Base-by-base conservation (phyloP, 495 filamentous ascomycete genomes). In the Penicillium desertorum region DNA sequence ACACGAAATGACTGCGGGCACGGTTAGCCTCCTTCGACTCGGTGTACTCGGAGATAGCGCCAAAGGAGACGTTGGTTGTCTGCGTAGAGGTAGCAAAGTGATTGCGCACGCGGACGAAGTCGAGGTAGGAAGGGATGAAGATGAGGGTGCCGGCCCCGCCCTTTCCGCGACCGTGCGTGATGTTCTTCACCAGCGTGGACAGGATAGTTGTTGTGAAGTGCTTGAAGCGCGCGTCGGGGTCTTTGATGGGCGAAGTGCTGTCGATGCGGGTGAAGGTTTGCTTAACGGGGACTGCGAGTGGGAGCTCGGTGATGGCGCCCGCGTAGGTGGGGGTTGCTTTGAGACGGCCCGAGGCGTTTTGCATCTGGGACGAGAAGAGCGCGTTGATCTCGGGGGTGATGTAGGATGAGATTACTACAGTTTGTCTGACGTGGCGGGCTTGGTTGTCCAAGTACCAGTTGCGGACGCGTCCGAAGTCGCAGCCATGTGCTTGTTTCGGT, bases 181-280 rank as follows among this genome's bases (percentile, higher is more conserved):
- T 74, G 53, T 83, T 79, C 19, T 87, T 86, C 19, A 81, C 77
- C 27, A 98, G 78, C 7, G 81, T 72, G 7, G 94, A 93, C 10
- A 97, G 68, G 50, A 96, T 73, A 23, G 89, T 83, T 20, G 86
- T 85, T 27, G 82, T 89, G 75, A 98, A 98, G 73, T 91, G 93
- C 55, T 86, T 86, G 80, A 98, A 98, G n/a, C 94, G 82, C 14
- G 88, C 80, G 60, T 96, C 91, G 11, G 94, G 91, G 68, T 97
- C 93, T 16, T 81, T 78, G 2, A 81, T 71, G 12, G 87, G 82
- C 0, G 81, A 82, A 5, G 80, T 59, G 6, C 87, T 84, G 58
- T 91, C 87, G 71, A 95, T 89, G n/a, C 94, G 88, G 48, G 87
- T 88, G 73, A 98, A 98, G 3, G 88, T 96, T 72, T 97, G 94